Evolutionary conservation across 2,329 filamentous ascomycete species (phyloP), one percentile per base, ranked within the genome.

Genomic region (Colletotrichum eleusines): DNA sequence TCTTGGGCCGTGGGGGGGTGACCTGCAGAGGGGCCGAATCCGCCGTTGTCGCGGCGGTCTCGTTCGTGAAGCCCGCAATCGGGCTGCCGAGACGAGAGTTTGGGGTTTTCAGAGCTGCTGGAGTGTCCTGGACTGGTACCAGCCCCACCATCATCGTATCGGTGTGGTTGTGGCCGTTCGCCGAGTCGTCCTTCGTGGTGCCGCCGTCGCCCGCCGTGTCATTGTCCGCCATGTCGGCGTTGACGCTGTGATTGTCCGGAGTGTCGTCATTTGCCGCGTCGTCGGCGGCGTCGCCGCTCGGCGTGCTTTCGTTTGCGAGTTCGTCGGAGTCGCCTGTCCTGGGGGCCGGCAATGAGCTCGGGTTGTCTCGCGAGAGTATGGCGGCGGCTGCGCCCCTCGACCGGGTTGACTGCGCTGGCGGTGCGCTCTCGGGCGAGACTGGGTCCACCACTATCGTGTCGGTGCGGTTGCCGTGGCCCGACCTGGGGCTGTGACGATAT

Each of bases 21-120:
- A 12, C 8, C 44, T 20, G 8, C 9, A 3, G 2, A 20, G 12
- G 12, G n/a, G n/a, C 4, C 0, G 44, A 0, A 3, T 23, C 8
- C 44, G 11, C 9, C 11, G 4, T 46, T 12, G 20, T 46, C 42
- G 18, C 23, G 5, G 23, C 9, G 4, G 44, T 12, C 35, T 35
- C 35, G 35, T 35, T 9, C 35, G 6, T 9, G 8, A 35, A 11
- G 2, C 9, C 9, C 35, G 8, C 1, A 35, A 35, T 3, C 35
- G 12, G 9, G 35, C 9, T 35, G 12, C 12, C 11, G 7, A 35
- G 9, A 35, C 8, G 8, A 35, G 35, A 35, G 35, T 35, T 35
- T 1, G 35, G 35, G 35, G 35, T 35, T 35, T 35, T 12, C 35
- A 12, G 3, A 35, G 11, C 35, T 9, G 35, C 1, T 7, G 31